Percentiles rank a stretch among this genome's conserved stretches.
These are phyloP conservation scores for Agaricus bisporus DNA, from an alignment of 768 basidiomycete genomes.

Conservation along the genomic window DNA sequence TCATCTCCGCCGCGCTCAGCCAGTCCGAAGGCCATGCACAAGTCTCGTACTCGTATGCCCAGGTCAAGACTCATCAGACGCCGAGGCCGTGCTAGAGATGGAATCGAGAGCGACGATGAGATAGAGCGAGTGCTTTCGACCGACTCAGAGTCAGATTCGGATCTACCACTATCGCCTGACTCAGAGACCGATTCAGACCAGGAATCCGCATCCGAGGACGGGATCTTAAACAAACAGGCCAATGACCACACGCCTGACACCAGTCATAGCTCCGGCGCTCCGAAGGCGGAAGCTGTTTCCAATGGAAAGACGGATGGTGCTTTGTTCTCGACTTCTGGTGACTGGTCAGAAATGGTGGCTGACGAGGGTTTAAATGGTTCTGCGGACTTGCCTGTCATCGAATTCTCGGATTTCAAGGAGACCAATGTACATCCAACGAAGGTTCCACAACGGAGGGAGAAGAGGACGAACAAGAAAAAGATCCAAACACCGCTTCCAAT, in stretches of 20 bases:
- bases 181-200: conserved; percentile 61
- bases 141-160: conserved; percentile 58
- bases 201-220: conserved; percentile 63
- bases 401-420: conserved; percentile 62
- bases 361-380: conserved; percentile 61
- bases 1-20: conserved; percentile 28
- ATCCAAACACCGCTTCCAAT: neutral
- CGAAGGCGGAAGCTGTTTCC: conserved; percentile 22
- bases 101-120: conserved; percentile 72
- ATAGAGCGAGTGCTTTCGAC: conserved; percentile 65
- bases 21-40: conserved; percentile 22
- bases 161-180: conserved; percentile 46
- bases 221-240: conserved; percentile 40
- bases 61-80: conserved; percentile 48
- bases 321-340: conserved; percentile 41
- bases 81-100: conserved; percentile 54
- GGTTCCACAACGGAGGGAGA: conserved; percentile 31
- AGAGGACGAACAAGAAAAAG: conserved; percentile 29
- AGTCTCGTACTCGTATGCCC: conserved; percentile 30
- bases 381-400: conserved; percentile 71
- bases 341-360: conserved; percentile 85
- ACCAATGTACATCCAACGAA: conserved; percentile 25
- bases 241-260: conserved; percentile 62
- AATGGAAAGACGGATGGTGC: conserved; percentile 39
- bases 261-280: conserved; percentile 51